A percentile compares a stretch with the other conserved stretches of the same genome.
Evolutionary conservation across 306 rosid species (phyloP).

Genomic region (Inga laurina): DNA sequence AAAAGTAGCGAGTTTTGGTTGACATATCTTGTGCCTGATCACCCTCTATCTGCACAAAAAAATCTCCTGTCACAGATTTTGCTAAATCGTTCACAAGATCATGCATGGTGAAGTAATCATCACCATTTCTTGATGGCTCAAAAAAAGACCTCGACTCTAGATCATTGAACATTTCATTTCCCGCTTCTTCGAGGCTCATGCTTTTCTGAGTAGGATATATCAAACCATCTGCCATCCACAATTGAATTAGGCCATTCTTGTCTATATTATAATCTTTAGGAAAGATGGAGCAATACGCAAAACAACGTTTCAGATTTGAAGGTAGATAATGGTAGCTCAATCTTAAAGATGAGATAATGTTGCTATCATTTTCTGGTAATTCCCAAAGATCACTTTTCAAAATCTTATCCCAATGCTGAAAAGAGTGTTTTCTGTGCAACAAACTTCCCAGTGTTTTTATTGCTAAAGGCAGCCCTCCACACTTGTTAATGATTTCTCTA

Average conservation of each 20-base stretch:
- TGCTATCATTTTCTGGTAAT: too few relatives aligned
- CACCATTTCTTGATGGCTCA: neutral
- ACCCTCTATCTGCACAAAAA: neutral
- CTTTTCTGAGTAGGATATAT: neutral
- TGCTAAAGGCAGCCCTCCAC: conserved; percentile 8
- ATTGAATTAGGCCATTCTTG: neutral
- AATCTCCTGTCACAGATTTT: neutral
- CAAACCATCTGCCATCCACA: conserved; percentile 20
- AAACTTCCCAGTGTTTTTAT: neutral
- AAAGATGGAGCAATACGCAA: too few relatives aligned
- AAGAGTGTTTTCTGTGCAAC: neutral
- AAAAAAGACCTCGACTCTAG: conserved; percentile 24
- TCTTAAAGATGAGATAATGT: too few relatives aligned
- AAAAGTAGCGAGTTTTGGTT: conserved; percentile 2
- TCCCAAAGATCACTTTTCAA: too few relatives aligned
- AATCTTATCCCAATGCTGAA: neutral
- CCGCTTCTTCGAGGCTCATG: neutral
- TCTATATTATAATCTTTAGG: too few relatives aligned
- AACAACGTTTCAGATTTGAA: too few relatives aligned
- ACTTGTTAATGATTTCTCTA: neutral
- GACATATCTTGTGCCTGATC: neutral
- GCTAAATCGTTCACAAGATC: conserved; percentile 29
- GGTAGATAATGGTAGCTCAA: too few relatives aligned
- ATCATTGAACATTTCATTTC: conserved; percentile 15
- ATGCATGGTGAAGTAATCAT: neutral